phyloP scores from a whole-genome alignment of 306 rosid genomes.

The Pterocarpus macrocarpus region DNA sequence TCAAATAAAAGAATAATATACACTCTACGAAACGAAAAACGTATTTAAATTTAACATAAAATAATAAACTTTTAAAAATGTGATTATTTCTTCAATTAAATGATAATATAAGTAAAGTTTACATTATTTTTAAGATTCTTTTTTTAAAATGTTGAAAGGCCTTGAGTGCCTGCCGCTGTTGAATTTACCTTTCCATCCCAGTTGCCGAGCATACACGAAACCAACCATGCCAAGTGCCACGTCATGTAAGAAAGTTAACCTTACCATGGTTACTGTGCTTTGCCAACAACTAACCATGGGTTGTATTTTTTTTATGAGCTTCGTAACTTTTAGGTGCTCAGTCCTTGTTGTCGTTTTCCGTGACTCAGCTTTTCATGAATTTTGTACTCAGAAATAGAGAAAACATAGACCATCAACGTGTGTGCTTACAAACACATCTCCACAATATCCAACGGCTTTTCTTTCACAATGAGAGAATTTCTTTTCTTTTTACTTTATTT shows the following conservation, averaged over 20 bases:
- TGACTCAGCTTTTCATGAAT: constrained; percentile 41
- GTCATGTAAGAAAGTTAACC: constrained; percentile 37
- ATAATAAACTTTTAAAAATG: too few species aligned
- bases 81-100: too few species aligned
- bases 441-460: constrained; percentile 31
- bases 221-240: constrained; percentile 27
- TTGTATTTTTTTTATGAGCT: neutral
- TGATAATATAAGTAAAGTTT: too few species aligned
- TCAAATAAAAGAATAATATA: too few species aligned
- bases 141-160: too few species aligned
- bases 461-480: too few species aligned
- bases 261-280: constrained; percentile 40
- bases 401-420: constrained; percentile 41
- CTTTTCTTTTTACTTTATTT: too few species aligned
- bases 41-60: too few species aligned
- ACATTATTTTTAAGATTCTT: too few species aligned
- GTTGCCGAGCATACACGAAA: constrained; percentile 32
- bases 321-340: neutral
- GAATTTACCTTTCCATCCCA: neutral
- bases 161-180: too few species aligned
- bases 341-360: constrained; percentile 53
- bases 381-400: neutral
- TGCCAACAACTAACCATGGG: neutral
- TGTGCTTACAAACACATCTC: neutral
- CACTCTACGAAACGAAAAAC: too few species aligned